Base-by-base conservation (phyloP, 768 basidiomycete species). In the Saitozyma sp. region DNA sequence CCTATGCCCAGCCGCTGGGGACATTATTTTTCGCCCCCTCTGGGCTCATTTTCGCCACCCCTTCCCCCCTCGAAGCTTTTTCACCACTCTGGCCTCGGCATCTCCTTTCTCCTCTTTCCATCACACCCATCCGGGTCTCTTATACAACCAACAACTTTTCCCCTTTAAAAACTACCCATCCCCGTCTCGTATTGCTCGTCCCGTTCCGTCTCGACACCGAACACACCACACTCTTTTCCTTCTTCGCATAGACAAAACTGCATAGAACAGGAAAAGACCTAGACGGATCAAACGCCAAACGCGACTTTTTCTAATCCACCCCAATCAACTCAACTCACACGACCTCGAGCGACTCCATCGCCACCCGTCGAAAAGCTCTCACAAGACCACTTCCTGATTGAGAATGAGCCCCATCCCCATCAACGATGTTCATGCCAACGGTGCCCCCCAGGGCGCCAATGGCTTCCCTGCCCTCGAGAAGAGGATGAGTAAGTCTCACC, bases 401-500 rank as follows among this genome's bases (percentile, higher is more conserved):
- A 29, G 29, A 29, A 29, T 29, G 29, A 29, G 29, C 29, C 29
- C 29, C 2, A 29, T 29, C 29, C 29, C 29, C 29, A 29, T 29
- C 29, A 29, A 5, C 29, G 54, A 63, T 61, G 64, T 56, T 42
- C 61, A 58, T 38, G 55, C 58, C 53, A 66, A 66, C 53, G 62
- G 59, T 60, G 37, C 45, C 40, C 59, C 61, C 54, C 56, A 58
- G 16, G 61, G 56, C 60, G 64, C 54, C 48, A 71, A 68, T 54
- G 71, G 69, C 43, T 64, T 60, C 50, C 51, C 68, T 60, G 70
- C 66, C 49, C 59, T 78, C 46, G 77, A 78, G 61, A 74, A 74
- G 64, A 76, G 71, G 56, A 66, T 78, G 55, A 67, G 77, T 78
- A 62, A 74, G 76, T 74, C 17, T 51, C 54, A 14, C 16, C 20